Base-by-base conservation (phyloP, 805 yeast genomes). In the Debaryomyces tyrocola region DNA sequence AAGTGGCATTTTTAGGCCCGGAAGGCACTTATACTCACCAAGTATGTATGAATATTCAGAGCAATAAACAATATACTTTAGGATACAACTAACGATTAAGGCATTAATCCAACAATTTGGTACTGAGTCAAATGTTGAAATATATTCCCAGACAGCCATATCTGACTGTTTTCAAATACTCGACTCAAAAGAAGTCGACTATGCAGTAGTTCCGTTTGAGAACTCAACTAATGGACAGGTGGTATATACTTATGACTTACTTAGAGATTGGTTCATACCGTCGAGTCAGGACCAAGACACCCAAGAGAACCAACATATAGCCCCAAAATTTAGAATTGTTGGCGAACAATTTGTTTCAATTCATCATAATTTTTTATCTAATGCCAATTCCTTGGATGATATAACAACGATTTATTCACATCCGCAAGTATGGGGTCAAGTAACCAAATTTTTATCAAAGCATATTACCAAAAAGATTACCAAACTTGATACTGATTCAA, bases 351-450 rank as follows among this genome's bases (percentile, higher is more conserved):
- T 82, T 58, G 97, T 92, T 1, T 64, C 85, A 1, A 88, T 92
- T 48, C 85, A 83, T 47, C 98, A 94, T 68, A 85, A 85, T 62
- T 71, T 92, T 33, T 70, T 84, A 49, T 66, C 84, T 4, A 69
- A 63, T 51, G 74, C 79, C 7, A 55, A 59, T 39, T 73, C 72
- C 29, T 53, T 85, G 3, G 52, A 62, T 1, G 62, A 74, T 11
- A 77, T 90, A 43, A 65, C 60, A 12, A 78, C 74, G 28, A 77
- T 92, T 15, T 88, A 87, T 67, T 87, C 97, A 3, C 99, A 92
- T 66, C 97, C 99, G 1, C 99, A 92, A 64, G 99, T 91, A 0
- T 92, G 99, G 99, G 95, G 97, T 8, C 99, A 92, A 62, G 84
- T 88, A 41, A 70, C 77, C 2, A 62, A 69, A 18, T 94, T 87